A percentile compares a stretch with the other conserved stretches of the same genome.
Conservation (phyloP, 176 grass and related monocot genomes). For the Zea luxurians region DNA sequence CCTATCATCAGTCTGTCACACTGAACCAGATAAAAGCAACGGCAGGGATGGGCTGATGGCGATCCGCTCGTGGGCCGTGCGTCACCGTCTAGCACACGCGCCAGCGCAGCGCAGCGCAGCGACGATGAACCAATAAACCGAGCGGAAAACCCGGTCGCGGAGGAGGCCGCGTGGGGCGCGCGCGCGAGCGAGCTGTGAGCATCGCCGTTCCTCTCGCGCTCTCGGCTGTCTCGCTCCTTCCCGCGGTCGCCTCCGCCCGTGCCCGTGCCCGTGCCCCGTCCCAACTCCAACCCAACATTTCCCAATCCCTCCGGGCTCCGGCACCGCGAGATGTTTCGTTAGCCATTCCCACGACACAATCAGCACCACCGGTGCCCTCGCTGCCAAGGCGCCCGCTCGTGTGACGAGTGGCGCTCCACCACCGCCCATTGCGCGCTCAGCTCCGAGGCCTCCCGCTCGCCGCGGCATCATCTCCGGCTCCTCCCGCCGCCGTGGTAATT, state of each 20-base stretch:
- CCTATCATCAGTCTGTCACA: background rate
- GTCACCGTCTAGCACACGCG: background rate
- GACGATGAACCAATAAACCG: conserved; percentile 6
- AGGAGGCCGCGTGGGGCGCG: conserved; percentile 16
- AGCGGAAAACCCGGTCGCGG: conserved; percentile 43
- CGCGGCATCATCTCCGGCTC: background rate
- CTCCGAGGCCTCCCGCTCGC: background rate
- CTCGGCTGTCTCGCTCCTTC: background rate
- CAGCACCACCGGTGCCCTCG: conserved; percentile 23
- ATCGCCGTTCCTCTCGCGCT: background rate
- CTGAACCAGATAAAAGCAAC: background rate
- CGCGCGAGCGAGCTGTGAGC: background rate
- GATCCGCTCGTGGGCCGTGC: conserved; percentile 4
- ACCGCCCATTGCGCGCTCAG: background rate
- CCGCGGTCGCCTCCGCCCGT: background rate
- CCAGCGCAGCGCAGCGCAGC: too few species aligned
- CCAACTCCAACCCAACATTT: conserved; percentile 13
- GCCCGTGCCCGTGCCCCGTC: background rate
- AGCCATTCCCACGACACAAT: background rate
- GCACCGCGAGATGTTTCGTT: background rate
- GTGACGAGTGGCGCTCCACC: background rate
- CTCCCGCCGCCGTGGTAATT: conserved; percentile 27
- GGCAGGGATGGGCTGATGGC: background rate
- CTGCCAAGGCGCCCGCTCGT: background rate
- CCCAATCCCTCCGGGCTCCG: conserved; percentile 1